Evolutionary conservation across 164 flowering plant species (phyloP).

Genomic region (Vitis labrusca): DNA sequence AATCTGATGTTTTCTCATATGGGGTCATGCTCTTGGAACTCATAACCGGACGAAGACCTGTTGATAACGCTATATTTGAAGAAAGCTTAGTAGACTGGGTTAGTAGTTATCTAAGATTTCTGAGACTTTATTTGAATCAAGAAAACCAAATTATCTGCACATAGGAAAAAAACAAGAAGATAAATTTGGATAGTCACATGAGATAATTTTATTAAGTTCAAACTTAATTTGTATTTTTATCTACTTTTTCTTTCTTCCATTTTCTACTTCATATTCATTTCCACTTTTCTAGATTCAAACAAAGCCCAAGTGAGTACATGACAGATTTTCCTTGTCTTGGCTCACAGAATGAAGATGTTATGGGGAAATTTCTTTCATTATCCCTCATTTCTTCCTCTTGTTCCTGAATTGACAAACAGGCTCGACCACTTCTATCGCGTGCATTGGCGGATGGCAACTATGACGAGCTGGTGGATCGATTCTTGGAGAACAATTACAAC

Average conservation of each 20-base stretch:
- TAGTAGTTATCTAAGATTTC: slow-evolving; percentile 10
- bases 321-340: too few species aligned
- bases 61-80: slow-evolving; percentile 55
- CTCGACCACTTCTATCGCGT: slow-evolving; percentile 50
- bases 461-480: slow-evolving; percentile 52
- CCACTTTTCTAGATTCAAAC: background rate
- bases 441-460: slow-evolving; percentile 53
- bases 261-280: background rate
- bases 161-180: too few species aligned
- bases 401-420: slow-evolving; percentile 31
- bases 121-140: too few species aligned
- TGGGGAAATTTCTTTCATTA: too few species aligned
- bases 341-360: too few species aligned
- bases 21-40: slow-evolving; percentile 82
- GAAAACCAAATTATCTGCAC: too few species aligned
- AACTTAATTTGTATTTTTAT: too few species aligned
- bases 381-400: too few species aligned
- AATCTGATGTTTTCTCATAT: slow-evolving; percentile 81
- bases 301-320: too few species aligned
- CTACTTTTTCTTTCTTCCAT: background rate
- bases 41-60: slow-evolving; percentile 68
- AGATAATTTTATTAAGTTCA: too few species aligned
- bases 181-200: too few species aligned
- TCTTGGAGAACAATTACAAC: slow-evolving; percentile 42
- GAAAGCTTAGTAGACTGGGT: slow-evolving; percentile 88